phyloP scores from a whole-genome alignment of 805 yeast species.

The Starmerella bombi region DNA sequence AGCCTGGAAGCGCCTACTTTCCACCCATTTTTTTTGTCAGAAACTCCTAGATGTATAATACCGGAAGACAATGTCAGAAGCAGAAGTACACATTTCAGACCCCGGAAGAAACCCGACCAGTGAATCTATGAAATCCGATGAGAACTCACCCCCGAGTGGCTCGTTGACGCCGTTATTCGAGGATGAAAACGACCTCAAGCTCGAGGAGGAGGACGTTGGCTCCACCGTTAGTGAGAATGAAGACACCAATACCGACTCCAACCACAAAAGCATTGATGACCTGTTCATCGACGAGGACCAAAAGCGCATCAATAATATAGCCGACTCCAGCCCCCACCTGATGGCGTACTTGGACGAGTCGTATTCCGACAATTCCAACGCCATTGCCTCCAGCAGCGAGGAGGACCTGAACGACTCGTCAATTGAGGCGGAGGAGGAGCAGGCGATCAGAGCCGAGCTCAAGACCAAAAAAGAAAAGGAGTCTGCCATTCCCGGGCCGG shows the following conservation, averaged over 20 bases:
- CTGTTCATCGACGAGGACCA: constrained; percentile 6
- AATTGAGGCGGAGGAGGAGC: constrained; percentile 31
- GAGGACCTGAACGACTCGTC: constrained; percentile 26
- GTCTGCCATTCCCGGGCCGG: constrained; percentile 10
- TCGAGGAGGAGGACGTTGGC: constrained; percentile 30
- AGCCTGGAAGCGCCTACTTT: too few species aligned
- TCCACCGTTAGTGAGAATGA: constrained; percentile 44
- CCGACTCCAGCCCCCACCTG: constrained; percentile 10
- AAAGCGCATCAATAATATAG: constrained; percentile 3
- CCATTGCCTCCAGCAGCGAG: constrained; percentile 18
- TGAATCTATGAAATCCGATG: too few species aligned
- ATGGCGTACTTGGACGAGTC: too few species aligned
- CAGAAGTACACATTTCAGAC: neutral
- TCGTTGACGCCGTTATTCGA: constrained; percentile 20
- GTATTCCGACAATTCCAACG: constrained; percentile 12
- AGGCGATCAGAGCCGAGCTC: constrained; percentile 27
- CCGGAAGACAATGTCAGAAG: neutral
- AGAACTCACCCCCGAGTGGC: neutral
- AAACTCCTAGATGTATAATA: too few species aligned
- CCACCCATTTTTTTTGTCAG: too few species aligned
- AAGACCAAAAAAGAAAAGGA: neutral
- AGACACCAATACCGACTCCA: constrained; percentile 39
- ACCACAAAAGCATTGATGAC: neutral
- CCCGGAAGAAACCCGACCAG: neutral
- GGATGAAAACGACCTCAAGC: constrained; percentile 29